Evolutionary conservation across 306 rosid species (phyloP).

Genomic region (Canavalia gladiata): DNA sequence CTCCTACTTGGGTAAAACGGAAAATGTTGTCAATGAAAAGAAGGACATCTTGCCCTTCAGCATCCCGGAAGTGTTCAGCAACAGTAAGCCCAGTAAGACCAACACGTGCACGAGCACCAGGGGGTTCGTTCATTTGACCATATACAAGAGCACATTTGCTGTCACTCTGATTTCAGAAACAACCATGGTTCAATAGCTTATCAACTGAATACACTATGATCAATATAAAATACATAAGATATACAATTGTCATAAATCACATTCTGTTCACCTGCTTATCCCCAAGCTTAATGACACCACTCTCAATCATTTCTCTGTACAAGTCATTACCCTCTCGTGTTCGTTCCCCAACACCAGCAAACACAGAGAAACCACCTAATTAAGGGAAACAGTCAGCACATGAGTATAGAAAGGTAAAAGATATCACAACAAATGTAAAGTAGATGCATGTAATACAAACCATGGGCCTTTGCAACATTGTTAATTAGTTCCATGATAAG

Average conservation of each 20-base stretch:
- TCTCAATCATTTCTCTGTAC: slow-evolving; percentile 99
- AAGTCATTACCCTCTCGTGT: slow-evolving; percentile 98
- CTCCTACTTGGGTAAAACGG: slow-evolving; percentile 93
- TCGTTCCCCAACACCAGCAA: slow-evolving; percentile 99
- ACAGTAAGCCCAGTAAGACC: slow-evolving; percentile 97
- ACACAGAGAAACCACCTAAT: slow-evolving; percentile 99
- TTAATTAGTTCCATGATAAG: slow-evolving; percentile 99
- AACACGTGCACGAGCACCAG: slow-evolving; percentile 99
- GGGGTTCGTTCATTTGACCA: slow-evolving; percentile 99
- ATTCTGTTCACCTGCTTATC: slow-evolving; percentile 80
- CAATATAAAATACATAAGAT: no score
- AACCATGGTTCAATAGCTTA: not conserved
- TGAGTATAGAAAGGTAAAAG: not conserved
- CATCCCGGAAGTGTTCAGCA: slow-evolving; percentile 99
- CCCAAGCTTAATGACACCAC: slow-evolving; percentile 99
- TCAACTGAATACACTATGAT: not conserved
- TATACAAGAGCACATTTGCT: slow-evolving; percentile 99
- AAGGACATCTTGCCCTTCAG: slow-evolving; percentile 99
- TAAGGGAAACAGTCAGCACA: slow-evolving; percentile 33
- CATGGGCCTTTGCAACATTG: slow-evolving; percentile 98
- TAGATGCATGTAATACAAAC: slow-evolving; percentile 45
- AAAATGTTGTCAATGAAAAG: slow-evolving; percentile 97
- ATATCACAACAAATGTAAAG: not conserved
- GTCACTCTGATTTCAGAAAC: slow-evolving; percentile 64
- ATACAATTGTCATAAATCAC: not conserved